These are phyloP conservation scores for Didymella arachidicola DNA, from an alignment of 2,329 filamentous ascomycete species.

Conservation along the genomic window DNA sequence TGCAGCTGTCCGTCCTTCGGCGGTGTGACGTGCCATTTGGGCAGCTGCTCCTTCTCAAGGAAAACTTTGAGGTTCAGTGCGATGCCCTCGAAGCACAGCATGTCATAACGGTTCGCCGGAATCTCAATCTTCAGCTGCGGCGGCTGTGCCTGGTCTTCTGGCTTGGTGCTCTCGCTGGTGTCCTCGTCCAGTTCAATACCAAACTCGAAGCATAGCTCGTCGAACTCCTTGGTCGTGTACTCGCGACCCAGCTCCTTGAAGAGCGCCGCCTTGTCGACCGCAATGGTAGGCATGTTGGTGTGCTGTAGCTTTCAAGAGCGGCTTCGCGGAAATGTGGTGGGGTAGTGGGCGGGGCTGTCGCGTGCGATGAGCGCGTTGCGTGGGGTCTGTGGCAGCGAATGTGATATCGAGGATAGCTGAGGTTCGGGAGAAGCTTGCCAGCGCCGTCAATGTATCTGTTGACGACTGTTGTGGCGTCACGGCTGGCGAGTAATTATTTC, in stretches of 20 bases:
- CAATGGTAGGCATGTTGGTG: conserved; percentile 88
- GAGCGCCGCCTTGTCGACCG: conserved; percentile 94
- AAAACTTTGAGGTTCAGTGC: conserved; percentile 96
- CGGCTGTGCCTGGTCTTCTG: conserved; percentile 70
- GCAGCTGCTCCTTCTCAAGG: conserved; percentile 75
- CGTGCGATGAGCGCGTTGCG: conserved; percentile 31
- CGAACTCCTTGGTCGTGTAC: conserved; percentile 93
- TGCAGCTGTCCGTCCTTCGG: conserved; percentile 77
- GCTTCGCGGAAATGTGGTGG: conserved; percentile 34
- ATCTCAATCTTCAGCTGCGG: conserved; percentile 98
- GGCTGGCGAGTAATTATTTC: conserved; percentile 18
- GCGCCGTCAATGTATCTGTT: conserved; percentile 6
- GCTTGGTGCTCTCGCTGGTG: conserved; percentile 42
- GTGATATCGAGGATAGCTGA: background rate
- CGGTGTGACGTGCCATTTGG: conserved; percentile 78
- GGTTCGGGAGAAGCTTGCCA: conserved; percentile 1
- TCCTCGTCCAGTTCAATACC: conserved; percentile 98
- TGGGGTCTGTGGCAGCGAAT: conserved; percentile 14
- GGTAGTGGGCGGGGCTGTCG: conserved; percentile 40
- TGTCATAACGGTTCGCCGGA: conserved; percentile 90
- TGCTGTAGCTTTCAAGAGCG: conserved; percentile 16
- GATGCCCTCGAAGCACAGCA: conserved; percentile 98
- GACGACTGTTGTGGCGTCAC: conserved; percentile 15
- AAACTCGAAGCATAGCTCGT: conserved; percentile 98
- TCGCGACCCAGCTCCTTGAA: conserved; percentile 91